Evolutionary conservation across 495 filamentous ascomycete species (phyloP).

Genomic region (Penicillium flavigenum): DNA sequence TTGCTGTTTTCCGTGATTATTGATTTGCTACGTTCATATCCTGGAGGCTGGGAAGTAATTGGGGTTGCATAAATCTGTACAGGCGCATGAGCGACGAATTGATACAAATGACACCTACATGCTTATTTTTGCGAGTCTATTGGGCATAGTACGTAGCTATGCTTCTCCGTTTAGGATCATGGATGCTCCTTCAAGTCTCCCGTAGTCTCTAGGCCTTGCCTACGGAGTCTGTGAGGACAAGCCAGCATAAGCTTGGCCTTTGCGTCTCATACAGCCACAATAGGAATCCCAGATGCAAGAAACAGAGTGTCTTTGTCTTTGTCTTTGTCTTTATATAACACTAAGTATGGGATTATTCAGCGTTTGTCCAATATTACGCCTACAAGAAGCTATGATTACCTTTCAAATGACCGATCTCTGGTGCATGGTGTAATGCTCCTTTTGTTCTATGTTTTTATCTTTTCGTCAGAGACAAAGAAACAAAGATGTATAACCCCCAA

Average conservation of each 20-base stretch:
- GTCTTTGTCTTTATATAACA: neutral
- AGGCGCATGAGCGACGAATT: constrained; percentile 22
- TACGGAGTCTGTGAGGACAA: neutral
- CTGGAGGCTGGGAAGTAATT: neutral
- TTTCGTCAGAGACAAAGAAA: too few species aligned
- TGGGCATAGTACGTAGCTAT: neutral
- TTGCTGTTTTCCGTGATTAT: constrained; percentile 81
- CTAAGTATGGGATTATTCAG: too few species aligned
- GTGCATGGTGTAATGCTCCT: too few species aligned
- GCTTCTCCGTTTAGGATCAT: neutral
- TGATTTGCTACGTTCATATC: constrained; percentile 33
- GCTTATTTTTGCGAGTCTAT: neutral
- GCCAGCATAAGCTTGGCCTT: neutral
- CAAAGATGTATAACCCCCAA: neutral
- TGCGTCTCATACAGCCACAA: neutral
- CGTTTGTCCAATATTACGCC: too few species aligned
- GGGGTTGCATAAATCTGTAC: constrained; percentile 16
- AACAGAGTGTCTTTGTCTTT: neutral
- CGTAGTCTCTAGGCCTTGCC: neutral
- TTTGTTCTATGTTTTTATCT: too few species aligned
- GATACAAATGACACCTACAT: neutral
- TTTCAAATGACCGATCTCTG: too few species aligned
- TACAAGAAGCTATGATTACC: too few species aligned
- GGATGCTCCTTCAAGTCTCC: neutral
- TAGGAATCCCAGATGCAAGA: neutral